Percentiles rank a stretch among this genome's conserved stretches.
Conservation (phyloP, 805 yeast genomes). For the Starmerella asiatica region DNA sequence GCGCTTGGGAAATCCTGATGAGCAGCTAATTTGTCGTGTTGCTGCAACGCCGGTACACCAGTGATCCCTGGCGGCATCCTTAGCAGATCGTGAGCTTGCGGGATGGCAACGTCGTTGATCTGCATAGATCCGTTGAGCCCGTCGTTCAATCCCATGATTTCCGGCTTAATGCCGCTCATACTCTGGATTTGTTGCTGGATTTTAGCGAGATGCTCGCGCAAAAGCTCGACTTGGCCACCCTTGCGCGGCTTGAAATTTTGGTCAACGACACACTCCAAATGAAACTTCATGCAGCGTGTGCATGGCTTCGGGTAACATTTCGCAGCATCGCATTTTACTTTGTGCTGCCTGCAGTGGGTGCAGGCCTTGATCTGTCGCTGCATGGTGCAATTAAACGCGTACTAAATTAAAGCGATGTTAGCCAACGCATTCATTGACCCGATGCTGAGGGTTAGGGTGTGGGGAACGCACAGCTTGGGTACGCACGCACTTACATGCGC, state of each 20-base stretch:
- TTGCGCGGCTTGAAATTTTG: conserved; percentile 84
- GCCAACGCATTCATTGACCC: too few species aligned
- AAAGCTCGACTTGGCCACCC: conserved; percentile 75
- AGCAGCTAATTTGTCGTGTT: not conserved
- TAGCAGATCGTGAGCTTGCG: not conserved
- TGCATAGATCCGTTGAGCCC: conserved; percentile 4
- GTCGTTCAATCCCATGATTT: conserved; percentile 5
- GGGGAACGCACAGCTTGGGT: too few species aligned
- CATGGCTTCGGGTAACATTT: conserved; percentile 73
- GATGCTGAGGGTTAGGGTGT: too few species aligned
- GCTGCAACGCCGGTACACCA: not conserved
- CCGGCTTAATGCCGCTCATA: conserved; percentile 44
- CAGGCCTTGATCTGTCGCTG: conserved; percentile 79
- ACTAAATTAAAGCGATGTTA: too few species aligned
- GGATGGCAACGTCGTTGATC: conserved; percentile 6
- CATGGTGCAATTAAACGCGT: too few species aligned
- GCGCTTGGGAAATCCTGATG: too few species aligned
- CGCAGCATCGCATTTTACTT: conserved; percentile 83
- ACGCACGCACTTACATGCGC: too few species aligned
- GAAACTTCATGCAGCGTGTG: conserved; percentile 68
- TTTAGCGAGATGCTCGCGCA: conserved; percentile 76
- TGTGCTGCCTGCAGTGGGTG: conserved; percentile 88
- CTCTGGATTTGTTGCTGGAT: conserved; percentile 55
- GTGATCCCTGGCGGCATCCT: too few species aligned
- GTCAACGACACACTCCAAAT: conserved; percentile 70